phyloP scores from a whole-genome alignment of 495 filamentous ascomycete species.

The Penicillium pulvis region DNA sequence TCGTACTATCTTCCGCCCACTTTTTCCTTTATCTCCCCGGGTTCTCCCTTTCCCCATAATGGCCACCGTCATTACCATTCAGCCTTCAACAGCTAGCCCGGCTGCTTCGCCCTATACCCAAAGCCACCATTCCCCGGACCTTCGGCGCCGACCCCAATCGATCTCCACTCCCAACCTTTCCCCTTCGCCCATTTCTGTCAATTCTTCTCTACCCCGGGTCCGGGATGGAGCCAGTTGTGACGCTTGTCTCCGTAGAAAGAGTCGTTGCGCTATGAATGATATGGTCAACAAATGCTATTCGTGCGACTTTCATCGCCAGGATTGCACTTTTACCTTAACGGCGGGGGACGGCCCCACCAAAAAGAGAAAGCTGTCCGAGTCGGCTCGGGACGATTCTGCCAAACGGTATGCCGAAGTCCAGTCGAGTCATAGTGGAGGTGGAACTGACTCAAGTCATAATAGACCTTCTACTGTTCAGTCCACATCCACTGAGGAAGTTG shows the following conservation, averaged over 20 bases:
- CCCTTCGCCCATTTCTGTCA: conserved; percentile 31
- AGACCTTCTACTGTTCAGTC: conserved; percentile 32
- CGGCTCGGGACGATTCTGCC: conserved; percentile 35
- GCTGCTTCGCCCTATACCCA: conserved; percentile 31
- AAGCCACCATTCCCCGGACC: conserved; percentile 28
- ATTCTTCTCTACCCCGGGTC: conserved; percentile 31
- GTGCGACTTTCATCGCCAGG: conserved; percentile 56
- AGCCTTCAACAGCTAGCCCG: conserved; percentile 39
- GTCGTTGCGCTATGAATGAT: conserved; percentile 84
- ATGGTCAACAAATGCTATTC: conserved; percentile 55
- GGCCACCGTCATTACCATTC: conserved; percentile 50
- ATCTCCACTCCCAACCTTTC: conserved; percentile 33
- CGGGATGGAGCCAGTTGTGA: conserved; percentile 65
- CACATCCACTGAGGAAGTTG: conserved; percentile 23
- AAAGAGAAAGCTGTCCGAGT: conserved; percentile 66
- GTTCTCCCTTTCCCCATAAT: conserved; percentile 21
- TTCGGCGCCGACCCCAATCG: conserved; percentile 29
- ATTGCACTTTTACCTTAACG: conserved; percentile 51
- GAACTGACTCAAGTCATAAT: conserved; percentile 7
- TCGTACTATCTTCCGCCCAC: conserved; percentile 1
- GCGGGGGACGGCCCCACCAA: conserved; percentile 62
- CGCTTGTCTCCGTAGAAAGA: conserved; percentile 82
- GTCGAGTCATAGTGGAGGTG: not conserved
- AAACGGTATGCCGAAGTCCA: conserved; percentile 45
- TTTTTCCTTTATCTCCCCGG: conserved; percentile 5